Percentiles rank a stretch among this genome's conserved stretches.
Evolutionary conservation across 2,329 filamentous ascomycete species (phyloP).

Genomic region (Thermothelomyces thermophilus): DNA sequence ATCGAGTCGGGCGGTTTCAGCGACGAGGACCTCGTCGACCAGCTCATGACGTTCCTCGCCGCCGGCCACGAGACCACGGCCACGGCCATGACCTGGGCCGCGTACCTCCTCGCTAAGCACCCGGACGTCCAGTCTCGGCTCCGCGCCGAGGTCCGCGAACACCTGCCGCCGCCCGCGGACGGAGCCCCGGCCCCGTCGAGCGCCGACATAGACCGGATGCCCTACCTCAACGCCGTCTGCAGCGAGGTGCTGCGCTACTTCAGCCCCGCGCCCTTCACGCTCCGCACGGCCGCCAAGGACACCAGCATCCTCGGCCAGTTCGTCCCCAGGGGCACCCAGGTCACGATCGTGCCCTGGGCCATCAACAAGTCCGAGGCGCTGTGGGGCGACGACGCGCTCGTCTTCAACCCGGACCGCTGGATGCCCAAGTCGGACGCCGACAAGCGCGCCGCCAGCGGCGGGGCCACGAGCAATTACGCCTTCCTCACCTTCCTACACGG

Average conservation of each 20-base stretch:
- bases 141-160: conserved; percentile 58
- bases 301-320: conserved; percentile 58
- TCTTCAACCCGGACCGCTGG: conserved; percentile 79
- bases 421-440: conserved; percentile 39
- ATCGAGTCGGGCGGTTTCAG: conserved; percentile 67
- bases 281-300: conserved; percentile 58
- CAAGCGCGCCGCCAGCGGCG: conserved; percentile 53
- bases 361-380: conserved; percentile 61
- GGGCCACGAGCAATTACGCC: conserved; percentile 68
- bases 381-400: conserved; percentile 69
- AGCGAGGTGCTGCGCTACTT: conserved; percentile 70
- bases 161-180: conserved; percentile 42
- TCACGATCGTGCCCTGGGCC: conserved; percentile 60
- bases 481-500: conserved; percentile 82
- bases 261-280: conserved; percentile 63
- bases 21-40: conserved; percentile 76
- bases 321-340: conserved; percentile 63
- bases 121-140: conserved; percentile 60
- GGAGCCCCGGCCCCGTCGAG: conserved; percentile 36
- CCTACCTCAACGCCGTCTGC: conserved; percentile 74
- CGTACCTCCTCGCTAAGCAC: conserved; percentile 61
- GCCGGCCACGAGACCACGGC: conserved; percentile 79
- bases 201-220: conserved; percentile 61
- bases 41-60: conserved; percentile 84
- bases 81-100: conserved; percentile 66